Evolutionary conservation across 2,329 filamentous ascomycete species (phyloP).

Genomic region (Sporothrix sp.): DNA sequence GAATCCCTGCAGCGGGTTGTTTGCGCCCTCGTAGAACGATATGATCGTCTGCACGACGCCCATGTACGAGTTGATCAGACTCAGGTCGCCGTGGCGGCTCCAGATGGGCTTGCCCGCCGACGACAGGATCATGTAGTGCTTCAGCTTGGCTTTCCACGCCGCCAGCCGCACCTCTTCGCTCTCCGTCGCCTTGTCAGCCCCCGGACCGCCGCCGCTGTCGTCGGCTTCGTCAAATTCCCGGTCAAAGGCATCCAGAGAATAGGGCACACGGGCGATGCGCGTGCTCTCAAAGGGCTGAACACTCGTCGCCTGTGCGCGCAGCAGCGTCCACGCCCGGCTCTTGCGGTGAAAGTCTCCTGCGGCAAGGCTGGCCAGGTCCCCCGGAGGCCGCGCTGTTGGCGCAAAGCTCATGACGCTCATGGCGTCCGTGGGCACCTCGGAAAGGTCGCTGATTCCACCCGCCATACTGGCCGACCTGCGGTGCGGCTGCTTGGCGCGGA

Average conservation of each 20-base stretch:
- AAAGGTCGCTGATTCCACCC: neutral
- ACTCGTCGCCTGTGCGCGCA: constrained; percentile 52
- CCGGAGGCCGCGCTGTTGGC: constrained; percentile 50
- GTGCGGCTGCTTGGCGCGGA: neutral
- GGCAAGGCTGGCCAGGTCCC: constrained; percentile 74
- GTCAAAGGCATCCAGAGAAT: constrained; percentile 56
- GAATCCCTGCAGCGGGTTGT: constrained; percentile 72
- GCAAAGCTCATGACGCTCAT: constrained; percentile 58
- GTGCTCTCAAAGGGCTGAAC: constrained; percentile 51
- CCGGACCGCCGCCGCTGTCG: constrained; percentile 31
- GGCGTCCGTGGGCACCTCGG: constrained; percentile 51
- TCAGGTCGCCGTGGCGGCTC: constrained; percentile 85
- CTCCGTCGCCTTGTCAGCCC: constrained; percentile 28
- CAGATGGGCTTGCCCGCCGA: constrained; percentile 96
- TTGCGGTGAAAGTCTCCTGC: constrained; percentile 57
- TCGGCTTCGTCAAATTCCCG: constrained; percentile 71
- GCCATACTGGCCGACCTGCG: constrained; percentile 14
- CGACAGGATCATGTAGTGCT: constrained; percentile 94
- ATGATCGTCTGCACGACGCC: constrained; percentile 96
- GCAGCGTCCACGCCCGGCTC: constrained; percentile 58
- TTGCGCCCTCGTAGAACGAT: constrained; percentile 80
- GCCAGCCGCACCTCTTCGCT: constrained; percentile 51
- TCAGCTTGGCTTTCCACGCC: constrained; percentile 84
- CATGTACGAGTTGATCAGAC: constrained; percentile 85
- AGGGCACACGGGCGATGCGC: constrained; percentile 33